phyloP scores from a whole-genome alignment of 2,329 filamentous ascomycete genomes.

The Diatrype stigma region DNA sequence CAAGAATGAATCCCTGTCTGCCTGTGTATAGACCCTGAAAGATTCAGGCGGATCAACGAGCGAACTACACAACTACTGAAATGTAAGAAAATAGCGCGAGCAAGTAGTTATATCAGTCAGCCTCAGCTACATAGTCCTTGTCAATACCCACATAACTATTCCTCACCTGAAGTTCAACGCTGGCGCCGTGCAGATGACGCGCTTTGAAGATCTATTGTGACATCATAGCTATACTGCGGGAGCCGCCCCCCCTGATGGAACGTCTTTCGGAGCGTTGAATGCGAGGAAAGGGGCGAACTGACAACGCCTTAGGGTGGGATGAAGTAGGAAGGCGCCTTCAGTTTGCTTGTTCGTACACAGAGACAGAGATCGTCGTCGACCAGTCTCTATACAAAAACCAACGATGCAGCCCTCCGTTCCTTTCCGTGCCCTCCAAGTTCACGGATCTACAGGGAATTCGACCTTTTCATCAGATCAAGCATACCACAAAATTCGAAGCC shows the following conservation, averaged over 20 bases:
- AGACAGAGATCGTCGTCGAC: too few species aligned
- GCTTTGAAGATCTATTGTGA: neutral
- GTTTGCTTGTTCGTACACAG: neutral
- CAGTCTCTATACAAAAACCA: neutral
- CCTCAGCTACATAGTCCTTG: neutral
- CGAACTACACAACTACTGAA: too few species aligned
- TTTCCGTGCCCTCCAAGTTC: neutral
- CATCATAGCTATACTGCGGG: neutral
- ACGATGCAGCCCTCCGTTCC: neutral
- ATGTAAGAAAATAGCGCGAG: too few species aligned
- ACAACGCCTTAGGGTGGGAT: neutral
- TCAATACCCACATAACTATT: neutral
- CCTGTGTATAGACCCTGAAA: neutral
- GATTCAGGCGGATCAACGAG: too few species aligned
- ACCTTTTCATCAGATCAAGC: neutral
- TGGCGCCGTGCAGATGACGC: neutral
- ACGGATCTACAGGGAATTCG: neutral
- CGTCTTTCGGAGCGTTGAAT: neutral
- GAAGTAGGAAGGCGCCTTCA: neutral
- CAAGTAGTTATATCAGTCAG: too few species aligned
- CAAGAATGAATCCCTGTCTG: too few species aligned
- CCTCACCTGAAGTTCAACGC: neutral
- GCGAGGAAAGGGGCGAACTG: neutral
- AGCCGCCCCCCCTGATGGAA: neutral
- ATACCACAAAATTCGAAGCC: neutral